These are phyloP conservation scores for Austroboletus eburneus DNA, from an alignment of 768 basidiomycete species.

Conservation along the genomic window DNA sequence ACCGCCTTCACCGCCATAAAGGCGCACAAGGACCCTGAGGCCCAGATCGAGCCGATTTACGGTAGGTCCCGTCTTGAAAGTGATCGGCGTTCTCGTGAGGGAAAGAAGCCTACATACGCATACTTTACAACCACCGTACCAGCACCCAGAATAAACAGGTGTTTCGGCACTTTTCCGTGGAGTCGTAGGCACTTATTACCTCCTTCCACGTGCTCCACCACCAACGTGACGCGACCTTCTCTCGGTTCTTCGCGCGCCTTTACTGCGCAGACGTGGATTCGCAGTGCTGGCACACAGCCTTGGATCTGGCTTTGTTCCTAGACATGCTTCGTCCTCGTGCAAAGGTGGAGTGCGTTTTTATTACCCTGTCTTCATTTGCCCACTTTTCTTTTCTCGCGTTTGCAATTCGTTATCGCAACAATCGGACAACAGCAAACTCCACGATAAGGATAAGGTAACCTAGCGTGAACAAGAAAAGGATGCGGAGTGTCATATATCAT, in stretches of 20 bases:
- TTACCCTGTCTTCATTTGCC: neutral
- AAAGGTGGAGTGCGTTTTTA: slow-evolving; percentile 1
- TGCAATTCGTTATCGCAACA: neutral
- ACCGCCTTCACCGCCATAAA: slow-evolving; percentile 1
- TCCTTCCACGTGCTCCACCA: slow-evolving; percentile 4
- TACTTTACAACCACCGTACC: neutral
- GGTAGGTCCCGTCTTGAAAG: neutral
- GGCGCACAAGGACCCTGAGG: neutral
- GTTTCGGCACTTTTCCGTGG: neutral
- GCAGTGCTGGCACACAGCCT: slow-evolving; percentile 1
- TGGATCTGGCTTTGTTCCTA: neutral
- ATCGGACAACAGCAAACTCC: neutral
- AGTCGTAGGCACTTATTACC: slow-evolving; percentile 4
- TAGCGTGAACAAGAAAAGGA: neutral
- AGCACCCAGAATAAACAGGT: neutral
- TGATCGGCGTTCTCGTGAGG: slow-evolving; percentile 8
- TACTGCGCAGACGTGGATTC: neutral
- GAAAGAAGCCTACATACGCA: neutral
- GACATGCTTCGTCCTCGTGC: slow-evolving; percentile 6
- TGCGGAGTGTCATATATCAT: too few relatives aligned
- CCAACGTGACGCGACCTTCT: slow-evolving; percentile 7
- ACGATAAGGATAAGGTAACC: neutral
- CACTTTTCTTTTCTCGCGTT: neutral
- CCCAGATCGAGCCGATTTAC: slow-evolving; percentile 5
- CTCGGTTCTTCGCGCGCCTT: slow-evolving; percentile 1